phyloP scores from a whole-genome alignment of 768 basidiomycete species.

The Kwoniella dendrophila region DNA sequence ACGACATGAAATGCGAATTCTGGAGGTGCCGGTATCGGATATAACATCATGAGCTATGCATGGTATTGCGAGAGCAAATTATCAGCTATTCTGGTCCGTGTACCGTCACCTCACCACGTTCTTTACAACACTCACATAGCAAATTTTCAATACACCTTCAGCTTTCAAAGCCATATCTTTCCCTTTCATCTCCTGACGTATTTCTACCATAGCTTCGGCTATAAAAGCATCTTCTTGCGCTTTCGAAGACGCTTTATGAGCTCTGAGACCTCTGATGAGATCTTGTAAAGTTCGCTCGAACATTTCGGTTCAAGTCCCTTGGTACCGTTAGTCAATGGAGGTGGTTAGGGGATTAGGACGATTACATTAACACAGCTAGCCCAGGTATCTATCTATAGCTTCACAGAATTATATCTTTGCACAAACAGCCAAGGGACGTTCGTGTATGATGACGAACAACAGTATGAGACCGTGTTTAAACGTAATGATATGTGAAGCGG shows the following conservation, averaged over 20 bases:
- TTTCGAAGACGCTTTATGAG: slow-evolving; percentile 92
- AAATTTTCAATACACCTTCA: slow-evolving; percentile 89
- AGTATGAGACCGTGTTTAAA: neutral
- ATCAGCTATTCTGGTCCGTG: slow-evolving; percentile 20
- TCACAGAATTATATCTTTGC: too few species aligned
- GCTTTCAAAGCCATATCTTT: slow-evolving; percentile 98
- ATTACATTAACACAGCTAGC: too few species aligned
- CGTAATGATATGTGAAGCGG: neutral
- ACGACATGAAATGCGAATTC: slow-evolving; percentile 97
- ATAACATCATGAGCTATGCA: slow-evolving; percentile 89
- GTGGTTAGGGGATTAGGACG: too few species aligned
- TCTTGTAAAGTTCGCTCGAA: slow-evolving; percentile 96
- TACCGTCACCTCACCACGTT: neutral
- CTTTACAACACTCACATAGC: slow-evolving; percentile 71
- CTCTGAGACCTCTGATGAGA: slow-evolving; percentile 89
- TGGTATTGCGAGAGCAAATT: neutral
- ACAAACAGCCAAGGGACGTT: neutral
- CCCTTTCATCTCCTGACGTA: slow-evolving; percentile 81
- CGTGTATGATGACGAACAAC: neutral
- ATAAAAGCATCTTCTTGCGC: slow-evolving; percentile 70
- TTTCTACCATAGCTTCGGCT: slow-evolving; percentile 68
- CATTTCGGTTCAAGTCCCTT: slow-evolving; percentile 63
- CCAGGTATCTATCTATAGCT: too few species aligned
- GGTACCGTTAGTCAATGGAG: too few species aligned
- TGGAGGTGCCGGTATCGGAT: slow-evolving; percentile 78